A percentile compares a stretch with the other conserved stretches of the same genome.
Evolutionary conservation across 495 filamentous ascomycete genomes (phyloP).

Genomic region (Amniculicola lignicola): DNA sequence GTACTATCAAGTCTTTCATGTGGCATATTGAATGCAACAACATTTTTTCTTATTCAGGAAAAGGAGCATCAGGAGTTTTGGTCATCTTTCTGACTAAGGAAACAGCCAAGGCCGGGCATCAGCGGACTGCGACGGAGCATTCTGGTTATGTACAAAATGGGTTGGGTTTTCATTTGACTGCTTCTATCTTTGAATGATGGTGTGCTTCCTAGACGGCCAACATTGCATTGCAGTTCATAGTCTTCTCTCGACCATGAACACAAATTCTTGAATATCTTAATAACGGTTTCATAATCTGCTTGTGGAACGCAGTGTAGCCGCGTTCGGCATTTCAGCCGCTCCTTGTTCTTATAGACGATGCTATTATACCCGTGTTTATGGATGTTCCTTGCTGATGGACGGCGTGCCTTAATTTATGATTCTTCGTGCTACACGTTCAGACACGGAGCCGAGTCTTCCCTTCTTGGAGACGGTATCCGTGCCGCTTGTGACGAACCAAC

Average conservation of each 20-base stretch:
- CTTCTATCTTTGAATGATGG: slow-evolving; percentile 11
- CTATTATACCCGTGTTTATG: slow-evolving; percentile 2
- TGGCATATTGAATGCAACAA: slow-evolving; percentile 17
- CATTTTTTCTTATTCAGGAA: slow-evolving; percentile 12
- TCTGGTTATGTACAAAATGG: slow-evolving; percentile 26
- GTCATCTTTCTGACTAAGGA: slow-evolving; percentile 1
- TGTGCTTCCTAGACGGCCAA: slow-evolving; percentile 8
- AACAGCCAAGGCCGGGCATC: slow-evolving; percentile 6
- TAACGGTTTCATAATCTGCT: background rate
- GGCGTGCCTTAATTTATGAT: background rate
- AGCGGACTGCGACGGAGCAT: background rate
- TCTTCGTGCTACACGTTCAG: slow-evolving; percentile 4
- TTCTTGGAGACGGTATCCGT: background rate
- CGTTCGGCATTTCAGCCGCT: background rate
- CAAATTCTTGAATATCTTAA: slow-evolving; percentile 6
- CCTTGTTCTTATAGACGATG: slow-evolving; percentile 10
- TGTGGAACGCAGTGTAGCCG: background rate
- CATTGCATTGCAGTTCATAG: background rate
- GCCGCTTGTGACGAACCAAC: no score
- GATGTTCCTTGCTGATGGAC: background rate
- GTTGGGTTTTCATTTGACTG: slow-evolving; percentile 20
- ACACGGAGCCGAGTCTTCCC: background rate
- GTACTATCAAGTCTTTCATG: background rate
- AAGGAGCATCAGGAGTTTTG: slow-evolving; percentile 17
- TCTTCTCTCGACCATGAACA: background rate